Evolutionary conservation across 1,284 basidiomycete species (phyloP).

Genomic region (Phellinidium pouzarii): DNA sequence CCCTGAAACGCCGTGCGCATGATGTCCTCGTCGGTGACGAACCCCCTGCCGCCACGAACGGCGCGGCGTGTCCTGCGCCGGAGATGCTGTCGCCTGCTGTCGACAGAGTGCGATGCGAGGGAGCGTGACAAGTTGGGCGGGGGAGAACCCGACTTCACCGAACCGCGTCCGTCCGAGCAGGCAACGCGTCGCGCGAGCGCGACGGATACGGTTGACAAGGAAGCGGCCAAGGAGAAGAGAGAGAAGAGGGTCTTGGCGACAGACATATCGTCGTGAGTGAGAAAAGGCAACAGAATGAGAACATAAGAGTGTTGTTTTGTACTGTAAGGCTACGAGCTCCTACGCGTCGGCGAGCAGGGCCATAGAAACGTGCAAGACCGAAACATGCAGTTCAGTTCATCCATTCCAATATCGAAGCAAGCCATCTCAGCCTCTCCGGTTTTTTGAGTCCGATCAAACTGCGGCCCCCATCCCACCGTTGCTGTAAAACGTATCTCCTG

Average conservation of each 20-base stretch:
- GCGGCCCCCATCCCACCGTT: no score
- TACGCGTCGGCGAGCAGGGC: not conserved
- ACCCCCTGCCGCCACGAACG: conserved; percentile 38
- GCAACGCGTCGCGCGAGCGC: conserved; percentile 28
- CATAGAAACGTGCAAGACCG: no score
- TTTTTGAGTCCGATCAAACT: no score
- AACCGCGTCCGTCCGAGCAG: conserved; percentile 35
- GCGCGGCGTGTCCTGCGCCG: conserved; percentile 29
- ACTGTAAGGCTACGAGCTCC: not conserved
- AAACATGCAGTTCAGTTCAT: no score
- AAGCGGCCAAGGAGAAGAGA: conserved; percentile 9
- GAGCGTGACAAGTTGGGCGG: conserved; percentile 33
- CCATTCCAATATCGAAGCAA: no score
- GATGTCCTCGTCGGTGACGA: conserved; percentile 29
- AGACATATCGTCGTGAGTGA: not conserved
- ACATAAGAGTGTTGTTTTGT: not conserved
- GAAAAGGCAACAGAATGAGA: not conserved
- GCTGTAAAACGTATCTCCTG: no score
- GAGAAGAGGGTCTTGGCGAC: not conserved
- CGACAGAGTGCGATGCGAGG: conserved; percentile 34
- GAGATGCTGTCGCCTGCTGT: conserved; percentile 33
- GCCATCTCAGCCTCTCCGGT: no score
- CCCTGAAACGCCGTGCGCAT: conserved; percentile 31
- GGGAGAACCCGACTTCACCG: conserved; percentile 33
- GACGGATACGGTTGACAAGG: conserved; percentile 18